These are phyloP conservation scores for Fomitopsis serialis DNA, from an alignment of 768 basidiomycete genomes.

Conservation along the genomic window DNA sequence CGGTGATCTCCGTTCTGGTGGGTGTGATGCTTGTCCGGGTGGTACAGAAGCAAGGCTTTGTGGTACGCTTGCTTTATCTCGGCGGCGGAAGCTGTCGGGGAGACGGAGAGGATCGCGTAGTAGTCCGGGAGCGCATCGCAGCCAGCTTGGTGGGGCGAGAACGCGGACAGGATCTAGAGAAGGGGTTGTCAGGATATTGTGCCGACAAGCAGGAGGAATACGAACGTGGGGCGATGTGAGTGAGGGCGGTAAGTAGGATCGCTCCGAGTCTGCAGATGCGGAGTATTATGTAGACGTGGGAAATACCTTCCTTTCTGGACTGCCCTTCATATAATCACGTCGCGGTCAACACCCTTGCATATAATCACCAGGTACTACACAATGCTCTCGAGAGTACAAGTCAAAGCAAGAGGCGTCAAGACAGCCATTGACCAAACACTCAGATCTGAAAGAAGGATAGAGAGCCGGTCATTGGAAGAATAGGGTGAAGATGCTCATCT, in stretches of 20 bases:
- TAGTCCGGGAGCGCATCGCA: constrained; percentile 34
- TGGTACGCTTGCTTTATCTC: constrained; percentile 73
- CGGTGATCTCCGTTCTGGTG: neutral
- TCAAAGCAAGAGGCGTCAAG: too few species aligned
- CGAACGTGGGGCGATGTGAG: too few species aligned
- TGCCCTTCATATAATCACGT: too few species aligned
- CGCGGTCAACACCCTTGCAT: too few species aligned
- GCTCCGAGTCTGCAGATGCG: too few species aligned
- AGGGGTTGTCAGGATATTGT: neutral
- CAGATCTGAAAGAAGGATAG: neutral
- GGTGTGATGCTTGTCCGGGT: constrained; percentile 51
- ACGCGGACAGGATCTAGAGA: neutral
- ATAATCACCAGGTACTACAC: too few species aligned
- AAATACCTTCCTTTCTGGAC: too few species aligned
- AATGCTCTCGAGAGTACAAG: too few species aligned
- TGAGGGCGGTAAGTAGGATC: too few species aligned
- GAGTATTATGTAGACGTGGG: too few species aligned
- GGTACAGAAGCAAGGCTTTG: constrained; percentile 52
- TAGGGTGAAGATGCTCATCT: neutral
- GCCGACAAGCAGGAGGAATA: too few species aligned
- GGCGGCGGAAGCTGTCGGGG: constrained; percentile 39
- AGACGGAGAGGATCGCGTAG: constrained; percentile 54
- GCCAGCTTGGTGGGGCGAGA: constrained; percentile 14
- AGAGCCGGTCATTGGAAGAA: neutral
- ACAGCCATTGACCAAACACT: neutral